Evolutionary conservation across 371 early-diverging fungal species (phyloP).

Genomic region (Mortierella sp.): DNA sequence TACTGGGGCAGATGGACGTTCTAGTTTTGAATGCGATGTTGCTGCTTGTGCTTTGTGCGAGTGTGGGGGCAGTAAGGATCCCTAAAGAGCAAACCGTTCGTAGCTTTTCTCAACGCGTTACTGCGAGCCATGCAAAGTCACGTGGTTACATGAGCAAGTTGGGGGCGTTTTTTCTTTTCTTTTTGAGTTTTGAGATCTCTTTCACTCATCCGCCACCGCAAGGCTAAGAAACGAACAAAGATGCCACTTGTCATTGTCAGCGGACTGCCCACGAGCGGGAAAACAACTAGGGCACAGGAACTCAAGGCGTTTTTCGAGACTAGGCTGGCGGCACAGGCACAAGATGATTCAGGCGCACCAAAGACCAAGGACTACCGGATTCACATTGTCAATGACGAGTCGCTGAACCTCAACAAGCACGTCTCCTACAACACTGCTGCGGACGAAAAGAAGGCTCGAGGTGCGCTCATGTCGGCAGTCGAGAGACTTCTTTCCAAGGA

Average conservation of each 20-base stretch:
- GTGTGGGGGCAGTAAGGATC: not conserved
- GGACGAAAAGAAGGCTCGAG: conserved; percentile 95
- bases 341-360: conserved; percentile 50
- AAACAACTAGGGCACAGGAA: conserved; percentile 85
- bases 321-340: conserved; percentile 38
- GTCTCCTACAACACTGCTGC: conserved; percentile 60
- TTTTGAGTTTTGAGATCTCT: not conserved
- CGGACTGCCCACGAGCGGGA: conserved; percentile 94
- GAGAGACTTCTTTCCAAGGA: conserved; percentile 87
- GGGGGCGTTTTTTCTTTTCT: conserved; percentile 9
- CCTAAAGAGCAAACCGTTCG: not conserved
- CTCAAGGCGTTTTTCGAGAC: conserved; percentile 73
- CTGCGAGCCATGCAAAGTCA: not conserved
- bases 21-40: not conserved
- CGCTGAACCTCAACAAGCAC: conserved; percentile 65
- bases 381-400: conserved; percentile 86
- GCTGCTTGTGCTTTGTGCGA: not conserved
- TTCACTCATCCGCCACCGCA: not conserved
- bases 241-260: conserved; percentile 95
- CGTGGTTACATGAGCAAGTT: not conserved
- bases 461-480: conserved; percentile 89
- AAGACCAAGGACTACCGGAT: conserved; percentile 64
- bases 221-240: not conserved
- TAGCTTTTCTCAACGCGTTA: not conserved
- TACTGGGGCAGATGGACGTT: not conserved